A percentile compares a stretch with the other conserved stretches of the same genome.
Evolutionary conservation across 805 yeast genomes (phyloP).

Genomic region (Saturnispora silvae): DNA sequence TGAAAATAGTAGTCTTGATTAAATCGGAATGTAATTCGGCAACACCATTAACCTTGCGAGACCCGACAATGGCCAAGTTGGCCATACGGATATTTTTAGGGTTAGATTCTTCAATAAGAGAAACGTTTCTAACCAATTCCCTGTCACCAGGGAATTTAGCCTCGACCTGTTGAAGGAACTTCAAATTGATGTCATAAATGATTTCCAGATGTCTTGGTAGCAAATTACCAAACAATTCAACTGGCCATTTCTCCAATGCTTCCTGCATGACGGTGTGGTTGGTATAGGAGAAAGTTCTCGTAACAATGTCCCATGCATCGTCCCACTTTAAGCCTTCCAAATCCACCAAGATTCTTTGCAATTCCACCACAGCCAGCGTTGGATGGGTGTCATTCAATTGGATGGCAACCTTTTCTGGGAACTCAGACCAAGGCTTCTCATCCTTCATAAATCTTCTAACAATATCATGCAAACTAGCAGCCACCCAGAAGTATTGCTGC

Average conservation of each 20-base stretch:
- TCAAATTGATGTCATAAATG: conserved; percentile 74
- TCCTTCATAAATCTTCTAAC: conserved; percentile 81
- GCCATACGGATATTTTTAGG: conserved; percentile 92
- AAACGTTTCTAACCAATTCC: conserved; percentile 56
- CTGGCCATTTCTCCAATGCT: conserved; percentile 94
- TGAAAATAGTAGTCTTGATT: conserved; percentile 79
- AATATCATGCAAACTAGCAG: conserved; percentile 86
- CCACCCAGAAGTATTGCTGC: conserved; percentile 95
- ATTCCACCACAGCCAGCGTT: conserved; percentile 80
- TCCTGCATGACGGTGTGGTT: conserved; percentile 93
- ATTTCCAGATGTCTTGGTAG: conserved; percentile 89
- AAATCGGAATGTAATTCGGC: conserved; percentile 92
- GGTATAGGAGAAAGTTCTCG: conserved; percentile 77
- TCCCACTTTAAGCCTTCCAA: conserved; percentile 74
- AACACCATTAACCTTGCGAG: conserved; percentile 91
- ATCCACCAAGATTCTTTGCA: conserved; percentile 79
- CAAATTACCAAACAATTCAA: conserved; percentile 63
- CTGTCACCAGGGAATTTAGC: conserved; percentile 65
- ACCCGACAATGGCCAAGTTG: conserved; percentile 78
- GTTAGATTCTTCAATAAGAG: conserved; percentile 72
- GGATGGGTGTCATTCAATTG: conserved; percentile 95
- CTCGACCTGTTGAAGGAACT: conserved; percentile 68
- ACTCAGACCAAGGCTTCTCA: conserved; percentile 66
- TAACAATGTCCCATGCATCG: conserved; percentile 77
- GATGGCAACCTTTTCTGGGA: conserved; percentile 79